Base-by-base conservation (phyloP, 202 grass and related monocot genomes). In the Panicum virgatum region DNA sequence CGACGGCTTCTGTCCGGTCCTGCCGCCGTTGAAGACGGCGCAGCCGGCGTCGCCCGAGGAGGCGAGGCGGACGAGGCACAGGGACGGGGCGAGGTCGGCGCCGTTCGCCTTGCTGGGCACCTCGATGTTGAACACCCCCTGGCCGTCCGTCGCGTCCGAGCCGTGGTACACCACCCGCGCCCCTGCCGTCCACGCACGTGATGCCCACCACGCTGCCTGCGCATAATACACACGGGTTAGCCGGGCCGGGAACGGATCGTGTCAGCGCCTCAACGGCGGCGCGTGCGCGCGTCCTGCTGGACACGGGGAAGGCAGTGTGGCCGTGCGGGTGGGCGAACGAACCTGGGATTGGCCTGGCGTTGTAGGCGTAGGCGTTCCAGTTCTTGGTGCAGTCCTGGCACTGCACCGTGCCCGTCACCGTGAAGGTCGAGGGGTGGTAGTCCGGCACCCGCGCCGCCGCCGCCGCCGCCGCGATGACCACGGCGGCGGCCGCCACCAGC, bases 351-450 rank as follows among this genome's bases (percentile, higher is more conserved):
- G 96, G 83, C 66, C 45, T 85, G 83, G 74, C 91, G 84, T 80
- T 92, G 78, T 92, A 52, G 68, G 72, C 78, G 59, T 88, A 98
- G 32, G 87, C 45, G 80, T 90, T 89, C 89, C 90, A 98, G 67
- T 75, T 92, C 77, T 92, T 82, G 74, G 84, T 82, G 83, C 96
- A 98, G 78, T 98, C 96, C 83, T 98, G 96, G 87, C 96, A 96
- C 85, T 85, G 52, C 52, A 95, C 92, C 1, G 66, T 78, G 57
- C 92, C 96, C 18, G 40, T 85, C 61, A 93, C 72, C 13, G 85
- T 89, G 82, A 98, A 90, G 72, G 50, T 80, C 32, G 77, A 9
- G 38, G 42, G 75, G 56, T 47, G 64, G 79, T 80, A 52, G 34
- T 23, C 46, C 76, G 76, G 51, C 25, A 0, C 2, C 53, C 73